These are phyloP conservation scores for Heliamphora pulchella DNA, from an alignment of 179 eudicot species.

Conservation along the genomic window DNA sequence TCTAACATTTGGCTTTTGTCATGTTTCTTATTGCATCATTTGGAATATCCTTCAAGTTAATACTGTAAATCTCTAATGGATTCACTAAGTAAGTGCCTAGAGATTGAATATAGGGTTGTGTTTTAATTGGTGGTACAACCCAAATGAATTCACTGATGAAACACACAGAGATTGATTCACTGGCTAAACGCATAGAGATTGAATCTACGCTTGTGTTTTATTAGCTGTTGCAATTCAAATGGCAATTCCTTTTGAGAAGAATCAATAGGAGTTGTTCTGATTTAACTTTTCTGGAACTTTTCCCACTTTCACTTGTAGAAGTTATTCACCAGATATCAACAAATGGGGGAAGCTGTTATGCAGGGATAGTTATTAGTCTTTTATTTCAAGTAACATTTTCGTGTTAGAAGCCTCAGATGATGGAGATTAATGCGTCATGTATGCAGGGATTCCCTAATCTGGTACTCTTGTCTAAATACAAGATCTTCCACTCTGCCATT, in stretches of 20 bases:
- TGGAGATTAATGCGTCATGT: background rate
- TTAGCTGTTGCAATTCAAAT: background rate
- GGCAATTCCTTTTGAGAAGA: background rate
- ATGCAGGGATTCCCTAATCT: slow-evolving; percentile 22
- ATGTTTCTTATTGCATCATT: background rate
- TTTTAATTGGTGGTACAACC: background rate
- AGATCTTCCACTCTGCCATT: slow-evolving; percentile 3
- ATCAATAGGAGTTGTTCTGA: background rate
- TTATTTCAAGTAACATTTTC: background rate
- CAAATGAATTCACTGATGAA: no score
- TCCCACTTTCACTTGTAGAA: background rate
- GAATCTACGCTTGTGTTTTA: no score
- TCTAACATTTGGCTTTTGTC: background rate
- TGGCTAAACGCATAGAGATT: no score
- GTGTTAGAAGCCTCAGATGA: background rate
- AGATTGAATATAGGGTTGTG: background rate
- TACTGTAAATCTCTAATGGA: background rate
- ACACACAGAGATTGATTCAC: no score
- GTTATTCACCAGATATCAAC: background rate
- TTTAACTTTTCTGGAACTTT: background rate
- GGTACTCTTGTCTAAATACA: slow-evolving; percentile 9
- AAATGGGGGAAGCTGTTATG: background rate
- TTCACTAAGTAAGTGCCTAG: background rate
- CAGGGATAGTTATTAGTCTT: background rate
- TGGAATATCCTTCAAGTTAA: background rate